Evolutionary conservation across 768 basidiomycete species (phyloP).

Genomic region (Fibroporia radiculosa): DNA sequence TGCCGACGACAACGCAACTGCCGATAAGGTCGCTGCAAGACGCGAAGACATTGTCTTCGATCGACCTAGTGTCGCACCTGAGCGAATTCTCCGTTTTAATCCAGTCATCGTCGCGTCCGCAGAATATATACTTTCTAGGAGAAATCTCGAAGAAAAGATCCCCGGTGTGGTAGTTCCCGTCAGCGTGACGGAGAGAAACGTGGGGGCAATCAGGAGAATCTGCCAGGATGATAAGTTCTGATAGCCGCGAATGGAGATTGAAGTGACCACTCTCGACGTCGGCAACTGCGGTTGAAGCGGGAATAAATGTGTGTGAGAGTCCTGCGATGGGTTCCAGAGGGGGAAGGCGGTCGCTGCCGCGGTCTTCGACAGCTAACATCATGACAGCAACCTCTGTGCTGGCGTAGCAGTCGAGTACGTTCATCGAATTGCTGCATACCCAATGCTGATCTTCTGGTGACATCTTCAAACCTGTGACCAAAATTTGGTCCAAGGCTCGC

Average conservation of each 20-base stretch:
- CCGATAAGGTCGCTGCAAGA: slow-evolving; percentile 59
- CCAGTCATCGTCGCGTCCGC: slow-evolving; percentile 79
- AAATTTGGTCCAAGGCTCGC: slow-evolving; percentile 21
- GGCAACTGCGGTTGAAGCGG: slow-evolving; percentile 39
- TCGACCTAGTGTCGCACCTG: slow-evolving; percentile 74
- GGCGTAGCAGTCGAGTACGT: slow-evolving; percentile 34
- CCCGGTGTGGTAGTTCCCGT: slow-evolving; percentile 75
- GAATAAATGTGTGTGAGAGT: slow-evolving; percentile 58
- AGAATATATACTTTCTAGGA: slow-evolving; percentile 53
- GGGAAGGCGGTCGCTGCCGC: slow-evolving; percentile 24
- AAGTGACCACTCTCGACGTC: slow-evolving; percentile 29
- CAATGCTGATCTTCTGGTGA: slow-evolving; percentile 44
- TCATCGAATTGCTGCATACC: slow-evolving; percentile 26
- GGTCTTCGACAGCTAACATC: slow-evolving; percentile 22
- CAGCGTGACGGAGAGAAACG: slow-evolving; percentile 43
- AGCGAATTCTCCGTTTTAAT: slow-evolving; percentile 77
- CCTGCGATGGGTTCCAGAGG: slow-evolving; percentile 51
- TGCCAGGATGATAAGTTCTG: slow-evolving; percentile 62
- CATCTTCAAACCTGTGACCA: slow-evolving; percentile 24
- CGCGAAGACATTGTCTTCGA: slow-evolving; percentile 66
- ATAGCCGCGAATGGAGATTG: slow-evolving; percentile 42
- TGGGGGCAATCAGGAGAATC: slow-evolving; percentile 68
- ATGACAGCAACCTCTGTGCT: slow-evolving; percentile 23
- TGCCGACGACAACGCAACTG: slow-evolving; percentile 71
- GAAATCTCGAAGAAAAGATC: slow-evolving; percentile 64